Conservation (phyloP, 768 basidiomycete species). For the Floccularia luteovirens region DNA sequence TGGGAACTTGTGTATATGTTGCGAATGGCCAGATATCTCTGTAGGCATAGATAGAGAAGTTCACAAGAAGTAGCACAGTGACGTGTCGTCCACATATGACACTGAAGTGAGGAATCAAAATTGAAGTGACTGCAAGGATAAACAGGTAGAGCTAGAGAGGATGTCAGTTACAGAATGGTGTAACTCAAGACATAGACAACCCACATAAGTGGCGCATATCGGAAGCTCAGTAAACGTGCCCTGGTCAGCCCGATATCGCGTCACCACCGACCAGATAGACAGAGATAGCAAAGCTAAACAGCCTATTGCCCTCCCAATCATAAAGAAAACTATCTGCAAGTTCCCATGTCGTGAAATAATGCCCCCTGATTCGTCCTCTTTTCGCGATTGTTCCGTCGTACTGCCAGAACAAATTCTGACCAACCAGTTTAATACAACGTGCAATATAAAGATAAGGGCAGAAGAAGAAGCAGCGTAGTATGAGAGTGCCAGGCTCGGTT, state of each 20-base stretch:
- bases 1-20: constrained; percentile 36
- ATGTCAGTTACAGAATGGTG: neutral
- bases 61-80: constrained; percentile 17
- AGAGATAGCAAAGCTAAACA: neutral
- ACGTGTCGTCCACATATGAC: constrained; percentile 9
- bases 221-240: neutral
- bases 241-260: neutral
- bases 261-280: neutral
- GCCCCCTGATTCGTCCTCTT: neutral
- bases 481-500: too few species aligned
- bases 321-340: neutral
- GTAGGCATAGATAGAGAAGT: constrained; percentile 37
- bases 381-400: neutral
- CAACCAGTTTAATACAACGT: neutral
- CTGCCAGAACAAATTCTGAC: neutral
- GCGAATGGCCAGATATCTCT: constrained; percentile 53
- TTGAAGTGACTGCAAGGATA: constrained; percentile 27
- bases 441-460: too few species aligned
- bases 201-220: neutral
- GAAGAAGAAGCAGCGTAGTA: neutral
- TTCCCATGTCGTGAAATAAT: too few species aligned
- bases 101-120: constrained; percentile 22
- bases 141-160: constrained; percentile 29
- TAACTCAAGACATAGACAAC: neutral
- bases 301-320: neutral